Base-by-base conservation (phyloP, 495 filamentous ascomycete genomes). In the Collariella sp. region DNA sequence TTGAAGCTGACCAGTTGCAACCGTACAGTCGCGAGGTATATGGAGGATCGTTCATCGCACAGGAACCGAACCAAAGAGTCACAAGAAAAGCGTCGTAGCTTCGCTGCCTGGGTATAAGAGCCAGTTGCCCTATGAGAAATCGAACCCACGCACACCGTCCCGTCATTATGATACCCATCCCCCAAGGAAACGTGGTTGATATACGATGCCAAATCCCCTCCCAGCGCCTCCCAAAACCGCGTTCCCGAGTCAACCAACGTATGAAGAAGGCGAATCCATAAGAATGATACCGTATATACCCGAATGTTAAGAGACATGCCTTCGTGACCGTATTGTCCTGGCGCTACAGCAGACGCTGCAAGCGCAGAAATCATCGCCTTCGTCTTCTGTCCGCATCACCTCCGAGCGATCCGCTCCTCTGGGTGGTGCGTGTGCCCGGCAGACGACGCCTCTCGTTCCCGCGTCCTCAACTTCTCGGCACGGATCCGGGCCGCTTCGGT, bases 401-500 rank as follows among this genome's bases (percentile, higher is more conserved):
- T 47, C 39, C 46, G 33, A 16, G 19, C 18, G 22, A 24, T 19
- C 45, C 50, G 26, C 16, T 43, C 45, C 18, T 41, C 51, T 26
- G 56, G 36, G 24, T 45, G 23, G 42, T 24, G 33, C 46, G 53
- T 31, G 54, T 60, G 48, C 33, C 48, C 29, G 50, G 50, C 41
- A 10, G 41, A 50, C 18, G 43, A 36, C 50, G 46, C 16, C 29
- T 54, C 46, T 7, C 40, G 36, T 33, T 55, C 46, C 19, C 45
- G 45, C 34, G 61, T 57, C 57, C 67, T 65, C 60, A 74, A 66
- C 48, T 79, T 72, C 57, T 84, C 79, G 41, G 77, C 53, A 38
- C 78, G 76, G 49, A 94, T 87, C 59, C 86, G 85, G 24, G 83
- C 78, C 35, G 93, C 93, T 72, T 97, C 94, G 19, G 91, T 96